Percentiles rank a stretch among this genome's conserved stretches.
These are phyloP conservation scores for Umbelopsis vinacea DNA, from an alignment of 192 early-diverging fungal species.

Conservation along the genomic window DNA sequence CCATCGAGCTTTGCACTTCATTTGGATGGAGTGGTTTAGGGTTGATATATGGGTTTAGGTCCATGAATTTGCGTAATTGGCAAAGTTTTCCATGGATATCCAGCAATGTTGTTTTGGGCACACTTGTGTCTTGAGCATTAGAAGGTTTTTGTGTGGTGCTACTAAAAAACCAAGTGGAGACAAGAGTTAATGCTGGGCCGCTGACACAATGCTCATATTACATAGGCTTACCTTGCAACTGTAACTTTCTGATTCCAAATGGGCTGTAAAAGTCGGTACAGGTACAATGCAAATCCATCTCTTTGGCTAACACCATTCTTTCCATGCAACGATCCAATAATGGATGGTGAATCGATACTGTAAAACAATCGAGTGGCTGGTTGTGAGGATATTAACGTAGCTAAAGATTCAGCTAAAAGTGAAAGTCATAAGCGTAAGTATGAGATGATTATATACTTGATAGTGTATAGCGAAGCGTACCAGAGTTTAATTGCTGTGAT, in stretches of 20 bases:
- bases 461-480: neutral
- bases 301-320: conserved; percentile 56
- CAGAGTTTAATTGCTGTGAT: neutral
- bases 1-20: conserved; percentile 26
- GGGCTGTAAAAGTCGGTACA: conserved; percentile 71
- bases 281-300: conserved; percentile 73
- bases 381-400: conserved; percentile 6
- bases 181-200: neutral
- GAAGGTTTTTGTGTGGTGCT: neutral
- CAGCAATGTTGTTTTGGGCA: neutral
- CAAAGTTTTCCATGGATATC: conserved; percentile 18
- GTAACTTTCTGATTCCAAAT: conserved; percentile 63
- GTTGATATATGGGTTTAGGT: conserved; percentile 16
- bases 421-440: neutral
- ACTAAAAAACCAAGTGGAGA: neutral
- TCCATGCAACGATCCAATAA: conserved; percentile 9
- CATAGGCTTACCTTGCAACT: neutral
- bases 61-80: conserved; percentile 28
- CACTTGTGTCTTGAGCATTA: neutral
- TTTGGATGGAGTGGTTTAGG: conserved; percentile 15
- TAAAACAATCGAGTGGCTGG: conserved; percentile 32
- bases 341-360: conserved; percentile 37
- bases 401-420: neutral
- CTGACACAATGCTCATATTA: neutral
- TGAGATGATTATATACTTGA: neutral